A percentile compares a stretch with the other conserved stretches of the same genome.
These are phyloP conservation scores for Suhomyces canberraensis DNA, from an alignment of 805 yeast genomes.

Conservation along the genomic window DNA sequence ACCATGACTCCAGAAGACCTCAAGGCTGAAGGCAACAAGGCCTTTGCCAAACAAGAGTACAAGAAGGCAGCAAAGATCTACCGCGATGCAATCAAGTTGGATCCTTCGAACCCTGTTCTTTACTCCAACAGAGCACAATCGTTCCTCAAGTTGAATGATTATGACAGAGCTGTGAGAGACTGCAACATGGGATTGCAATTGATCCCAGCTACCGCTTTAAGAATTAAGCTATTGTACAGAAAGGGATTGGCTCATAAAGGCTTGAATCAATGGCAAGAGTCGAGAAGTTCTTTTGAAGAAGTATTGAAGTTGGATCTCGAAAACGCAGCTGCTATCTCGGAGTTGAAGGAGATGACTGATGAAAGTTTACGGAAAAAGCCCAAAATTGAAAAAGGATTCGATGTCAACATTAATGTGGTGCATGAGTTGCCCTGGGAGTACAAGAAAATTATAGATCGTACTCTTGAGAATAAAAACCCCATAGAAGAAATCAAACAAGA, in stretches of 20 bases:
- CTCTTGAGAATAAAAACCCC: neutral
- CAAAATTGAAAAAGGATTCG: constrained; percentile 4
- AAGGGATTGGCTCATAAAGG: constrained; percentile 40
- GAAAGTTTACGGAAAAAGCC: constrained; percentile 9
- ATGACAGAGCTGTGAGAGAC: constrained; percentile 47
- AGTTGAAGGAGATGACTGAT: constrained; percentile 20
- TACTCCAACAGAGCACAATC: constrained; percentile 71
- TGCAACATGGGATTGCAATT: constrained; percentile 47
- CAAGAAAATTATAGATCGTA: neutral
- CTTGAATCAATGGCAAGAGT: constrained; percentile 19
- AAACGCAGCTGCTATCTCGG: constrained; percentile 38
- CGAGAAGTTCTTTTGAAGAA: constrained; percentile 26
- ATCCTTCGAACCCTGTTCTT: constrained; percentile 50
- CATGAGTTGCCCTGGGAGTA: constrained; percentile 41
- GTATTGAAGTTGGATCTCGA: constrained; percentile 42
- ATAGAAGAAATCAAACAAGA: neutral
- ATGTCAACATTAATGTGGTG: constrained; percentile 40
- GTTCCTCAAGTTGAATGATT: constrained; percentile 49
- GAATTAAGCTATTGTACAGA: constrained; percentile 52
- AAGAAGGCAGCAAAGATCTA: constrained; percentile 52
- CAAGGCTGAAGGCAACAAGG: constrained; percentile 50
- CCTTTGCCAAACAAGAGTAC: constrained; percentile 45
- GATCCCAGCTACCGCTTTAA: constrained; percentile 27
- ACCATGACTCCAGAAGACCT: constrained; percentile 23
- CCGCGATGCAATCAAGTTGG: constrained; percentile 50